phyloP scores from a whole-genome alignment of 2,329 filamentous ascomycete species.

The Hypoxylon sp. region DNA sequence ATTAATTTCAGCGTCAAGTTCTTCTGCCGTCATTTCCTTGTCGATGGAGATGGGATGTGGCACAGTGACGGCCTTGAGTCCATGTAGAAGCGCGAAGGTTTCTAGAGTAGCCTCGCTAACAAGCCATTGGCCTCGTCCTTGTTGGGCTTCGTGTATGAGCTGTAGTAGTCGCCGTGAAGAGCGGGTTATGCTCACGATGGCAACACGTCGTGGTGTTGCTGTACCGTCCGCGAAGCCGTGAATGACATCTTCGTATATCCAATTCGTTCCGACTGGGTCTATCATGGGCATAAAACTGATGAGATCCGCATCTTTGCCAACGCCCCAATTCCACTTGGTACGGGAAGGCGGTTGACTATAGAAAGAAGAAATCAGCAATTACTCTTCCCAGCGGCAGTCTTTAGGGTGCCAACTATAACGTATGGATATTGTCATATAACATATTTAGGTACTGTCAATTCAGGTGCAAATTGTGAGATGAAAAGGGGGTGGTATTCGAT shows the following conservation, averaged over 20 bases:
- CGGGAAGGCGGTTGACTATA: slow-evolving; percentile 19
- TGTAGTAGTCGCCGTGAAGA: slow-evolving; percentile 74
- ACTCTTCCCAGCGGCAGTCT: not conserved
- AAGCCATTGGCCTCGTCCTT: slow-evolving; percentile 74
- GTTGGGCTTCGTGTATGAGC: slow-evolving; percentile 80
- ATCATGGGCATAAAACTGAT: slow-evolving; percentile 83
- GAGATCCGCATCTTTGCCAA: slow-evolving; percentile 78
- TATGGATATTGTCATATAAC: not conserved
- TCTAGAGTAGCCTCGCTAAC: slow-evolving; percentile 85
- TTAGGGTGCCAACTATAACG: not conserved
- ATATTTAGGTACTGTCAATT: not conserved
- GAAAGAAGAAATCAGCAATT: not conserved
- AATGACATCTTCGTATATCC: slow-evolving; percentile 78
- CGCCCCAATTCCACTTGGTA: slow-evolving; percentile 66
- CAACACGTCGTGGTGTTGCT: slow-evolving; percentile 75
- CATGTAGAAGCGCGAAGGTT: slow-evolving; percentile 77
- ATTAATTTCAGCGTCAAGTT: slow-evolving; percentile 33
- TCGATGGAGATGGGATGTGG: slow-evolving; percentile 75
- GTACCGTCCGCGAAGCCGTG: slow-evolving; percentile 68
- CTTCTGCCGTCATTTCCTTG: slow-evolving; percentile 15
- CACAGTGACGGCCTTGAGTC: slow-evolving; percentile 81
- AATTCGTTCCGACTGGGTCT: slow-evolving; percentile 76
- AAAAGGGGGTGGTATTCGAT: not conserved
- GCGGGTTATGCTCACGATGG: slow-evolving; percentile 78
- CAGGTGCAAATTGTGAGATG: not conserved